Percentiles rank a stretch among this genome's conserved stretches.
These are phyloP conservation scores for Canavalia gladiata DNA, from an alignment of 306 rosid species.

Conservation along the genomic window DNA sequence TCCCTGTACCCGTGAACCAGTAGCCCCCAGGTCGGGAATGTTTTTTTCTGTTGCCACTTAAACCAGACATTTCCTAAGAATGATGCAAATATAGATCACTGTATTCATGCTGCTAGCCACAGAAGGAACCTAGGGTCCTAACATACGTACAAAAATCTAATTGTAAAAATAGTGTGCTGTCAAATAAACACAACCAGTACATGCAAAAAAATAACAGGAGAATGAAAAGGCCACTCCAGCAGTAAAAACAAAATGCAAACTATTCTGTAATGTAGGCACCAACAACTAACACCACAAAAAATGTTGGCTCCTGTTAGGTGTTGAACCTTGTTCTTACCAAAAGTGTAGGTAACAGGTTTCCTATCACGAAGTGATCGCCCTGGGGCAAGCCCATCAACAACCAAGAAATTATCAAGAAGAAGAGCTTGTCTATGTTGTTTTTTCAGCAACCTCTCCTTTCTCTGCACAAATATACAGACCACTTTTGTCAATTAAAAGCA, in stretches of 20 bases:
- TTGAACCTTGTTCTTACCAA: conserved; percentile 64
- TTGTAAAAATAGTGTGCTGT: background rate
- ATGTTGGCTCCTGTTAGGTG: conserved; percentile 1
- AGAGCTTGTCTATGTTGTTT: conserved; percentile 97
- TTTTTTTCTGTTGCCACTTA: background rate
- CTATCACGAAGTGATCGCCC: conserved; percentile 98
- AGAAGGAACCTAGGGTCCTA: conserved; percentile 29
- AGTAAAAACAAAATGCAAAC: conserved; percentile 26
- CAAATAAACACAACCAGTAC: conserved; percentile 3
- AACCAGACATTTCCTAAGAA: background rate
- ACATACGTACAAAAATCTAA: conserved; percentile 16
- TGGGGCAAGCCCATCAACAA: conserved; percentile 81
- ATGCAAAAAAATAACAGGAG: background rate
- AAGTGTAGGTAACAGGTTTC: conserved; percentile 94
- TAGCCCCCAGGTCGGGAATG: background rate
- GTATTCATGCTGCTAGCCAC: background rate
- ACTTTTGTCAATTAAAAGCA: conserved; percentile 27
- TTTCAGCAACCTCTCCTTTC: conserved; percentile 86
- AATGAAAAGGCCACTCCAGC: conserved; percentile 10
- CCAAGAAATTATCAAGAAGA: conserved; percentile 83
- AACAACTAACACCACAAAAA: background rate
- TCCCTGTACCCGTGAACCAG: conserved; percentile 14
- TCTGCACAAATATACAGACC: conserved; percentile 61
- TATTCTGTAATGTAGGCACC: conserved; percentile 16
- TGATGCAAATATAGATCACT: conserved; percentile 9